A percentile compares a stretch with the other conserved stretches of the same genome.
These are phyloP conservation scores for Hanseniaspora pseudoguilliermondii DNA, from an alignment of 805 yeast species.

Conservation along the genomic window DNA sequence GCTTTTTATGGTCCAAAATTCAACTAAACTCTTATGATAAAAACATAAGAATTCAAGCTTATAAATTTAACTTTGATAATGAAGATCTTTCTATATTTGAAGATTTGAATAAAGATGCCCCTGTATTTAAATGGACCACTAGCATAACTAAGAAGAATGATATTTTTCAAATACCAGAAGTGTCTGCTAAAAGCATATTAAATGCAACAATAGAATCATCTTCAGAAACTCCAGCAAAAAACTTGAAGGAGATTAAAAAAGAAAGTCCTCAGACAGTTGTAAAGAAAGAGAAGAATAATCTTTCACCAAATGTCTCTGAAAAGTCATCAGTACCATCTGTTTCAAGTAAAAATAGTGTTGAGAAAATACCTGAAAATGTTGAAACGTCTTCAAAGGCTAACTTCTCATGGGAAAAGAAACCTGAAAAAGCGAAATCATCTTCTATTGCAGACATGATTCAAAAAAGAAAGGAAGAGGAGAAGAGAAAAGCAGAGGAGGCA, in stretches of 20 bases:
- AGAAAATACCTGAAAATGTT: background rate
- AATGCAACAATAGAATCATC: background rate
- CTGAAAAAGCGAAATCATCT: conserved; percentile 14
- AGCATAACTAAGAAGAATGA: background rate
- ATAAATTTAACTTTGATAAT: background rate
- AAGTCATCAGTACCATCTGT: background rate
- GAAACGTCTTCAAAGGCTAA: background rate
- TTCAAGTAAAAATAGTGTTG: background rate
- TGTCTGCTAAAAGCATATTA: background rate
- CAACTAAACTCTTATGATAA: background rate
- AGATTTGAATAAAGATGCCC: background rate
- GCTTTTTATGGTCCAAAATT: conserved; percentile 1
- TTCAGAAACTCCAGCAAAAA: background rate
- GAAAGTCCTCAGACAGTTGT: conserved; percentile 19
- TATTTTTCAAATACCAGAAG: background rate
- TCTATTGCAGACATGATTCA: conserved; percentile 2
- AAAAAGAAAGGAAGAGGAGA: conserved; percentile 12
- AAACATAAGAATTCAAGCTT: background rate
- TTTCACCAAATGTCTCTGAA: conserved; percentile 11
- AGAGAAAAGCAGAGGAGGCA: conserved; percentile 1
- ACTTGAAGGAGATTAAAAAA: conserved; percentile 15
- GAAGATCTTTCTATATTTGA: background rate
- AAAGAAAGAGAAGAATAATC: conserved; percentile 15
- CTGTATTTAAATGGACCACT: background rate
- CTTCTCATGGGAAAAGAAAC: conserved; percentile 15